Evolutionary conservation across 2,329 filamentous ascomycete genomes (phyloP).

Genomic region (Cercospora sesami): DNA sequence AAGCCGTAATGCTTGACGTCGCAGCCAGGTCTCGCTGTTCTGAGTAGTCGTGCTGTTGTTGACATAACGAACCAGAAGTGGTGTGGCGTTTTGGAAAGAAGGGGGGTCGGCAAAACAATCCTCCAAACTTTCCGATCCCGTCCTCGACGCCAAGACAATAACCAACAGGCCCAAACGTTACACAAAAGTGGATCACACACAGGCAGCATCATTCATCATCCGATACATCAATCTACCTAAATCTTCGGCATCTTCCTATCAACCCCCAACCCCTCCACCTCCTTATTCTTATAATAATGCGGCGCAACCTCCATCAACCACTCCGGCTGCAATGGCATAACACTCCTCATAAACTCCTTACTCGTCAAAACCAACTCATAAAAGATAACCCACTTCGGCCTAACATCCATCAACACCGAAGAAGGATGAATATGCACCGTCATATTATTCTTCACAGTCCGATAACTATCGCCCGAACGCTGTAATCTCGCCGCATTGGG

Average conservation of each 20-base stretch:
- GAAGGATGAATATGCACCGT: constrained; percentile 91
- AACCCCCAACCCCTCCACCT: constrained; percentile 74
- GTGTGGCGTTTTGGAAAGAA: not conserved
- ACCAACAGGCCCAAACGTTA: not conserved
- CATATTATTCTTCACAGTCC: constrained; percentile 86
- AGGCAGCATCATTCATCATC: not conserved
- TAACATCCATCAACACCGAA: constrained; percentile 73
- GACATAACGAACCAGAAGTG: not conserved
- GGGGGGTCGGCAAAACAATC: not conserved
- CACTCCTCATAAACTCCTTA: constrained; percentile 90
- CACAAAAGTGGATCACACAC: not conserved
- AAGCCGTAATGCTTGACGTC: not conserved
- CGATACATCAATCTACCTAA: not conserved
- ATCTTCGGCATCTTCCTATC: constrained; percentile 72
- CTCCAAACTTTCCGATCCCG: not conserved
- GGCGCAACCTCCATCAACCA: constrained; percentile 90
- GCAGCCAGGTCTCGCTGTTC: not conserved
- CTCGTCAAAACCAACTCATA: constrained; percentile 78
- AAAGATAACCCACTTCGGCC: constrained; percentile 86
- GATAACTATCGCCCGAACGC: constrained; percentile 80
- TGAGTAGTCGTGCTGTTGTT: not conserved
- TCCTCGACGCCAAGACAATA: not conserved
- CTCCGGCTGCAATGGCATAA: constrained; percentile 77
- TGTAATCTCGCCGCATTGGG: constrained; percentile 84
- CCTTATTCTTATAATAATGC: constrained; percentile 91